Evolutionary conservation across 352 stramenopile species (phyloP).

Genomic region (Phytophthora citricola): DNA sequence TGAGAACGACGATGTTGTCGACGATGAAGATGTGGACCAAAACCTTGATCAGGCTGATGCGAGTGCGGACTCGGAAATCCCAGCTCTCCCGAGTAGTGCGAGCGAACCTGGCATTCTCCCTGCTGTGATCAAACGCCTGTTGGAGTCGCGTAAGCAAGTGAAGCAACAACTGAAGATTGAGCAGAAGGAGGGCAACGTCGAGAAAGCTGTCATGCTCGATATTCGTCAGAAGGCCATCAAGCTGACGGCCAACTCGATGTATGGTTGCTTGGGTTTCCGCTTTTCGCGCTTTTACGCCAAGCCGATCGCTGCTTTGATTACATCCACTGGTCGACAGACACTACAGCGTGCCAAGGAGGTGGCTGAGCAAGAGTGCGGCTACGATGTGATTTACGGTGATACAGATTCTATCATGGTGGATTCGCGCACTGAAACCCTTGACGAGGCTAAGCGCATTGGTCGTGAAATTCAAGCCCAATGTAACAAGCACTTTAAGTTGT

Average conservation of each 20-base stretch:
- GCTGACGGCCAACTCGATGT: constrained; percentile 99
- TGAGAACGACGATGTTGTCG: constrained; percentile 76
- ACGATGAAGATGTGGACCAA: constrained; percentile 83
- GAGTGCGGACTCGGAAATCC: constrained; percentile 85
- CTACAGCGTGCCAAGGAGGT: constrained; percentile 98
- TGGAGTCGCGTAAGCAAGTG: constrained; percentile 97
- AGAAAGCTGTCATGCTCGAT: constrained; percentile 93
- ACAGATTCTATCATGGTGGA: constrained; percentile 99
- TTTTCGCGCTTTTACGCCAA: constrained; percentile 99
- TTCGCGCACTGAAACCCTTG: constrained; percentile 92
- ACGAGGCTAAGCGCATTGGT: constrained; percentile 94
- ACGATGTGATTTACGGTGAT: constrained; percentile 99
- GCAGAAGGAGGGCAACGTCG: constrained; percentile 86
- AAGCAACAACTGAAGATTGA: constrained; percentile 98
- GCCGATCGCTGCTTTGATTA: constrained; percentile 99
- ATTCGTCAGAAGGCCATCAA: constrained; percentile 99
- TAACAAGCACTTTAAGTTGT: constrained; percentile 98
- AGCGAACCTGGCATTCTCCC: constrained; percentile 94
- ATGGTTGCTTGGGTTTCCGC: constrained; percentile 99
- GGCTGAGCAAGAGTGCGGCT: constrained; percentile 95
- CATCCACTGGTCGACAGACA: constrained; percentile 97
- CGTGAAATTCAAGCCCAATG: constrained; percentile 97
- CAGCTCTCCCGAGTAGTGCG: constrained; percentile 78
- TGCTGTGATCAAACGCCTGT: constrained; percentile 96
- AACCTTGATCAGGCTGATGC: constrained; percentile 66